Evolutionary conservation across 495 filamentous ascomycete genomes (phyloP).

Genomic region (Daldinia grandis): DNA sequence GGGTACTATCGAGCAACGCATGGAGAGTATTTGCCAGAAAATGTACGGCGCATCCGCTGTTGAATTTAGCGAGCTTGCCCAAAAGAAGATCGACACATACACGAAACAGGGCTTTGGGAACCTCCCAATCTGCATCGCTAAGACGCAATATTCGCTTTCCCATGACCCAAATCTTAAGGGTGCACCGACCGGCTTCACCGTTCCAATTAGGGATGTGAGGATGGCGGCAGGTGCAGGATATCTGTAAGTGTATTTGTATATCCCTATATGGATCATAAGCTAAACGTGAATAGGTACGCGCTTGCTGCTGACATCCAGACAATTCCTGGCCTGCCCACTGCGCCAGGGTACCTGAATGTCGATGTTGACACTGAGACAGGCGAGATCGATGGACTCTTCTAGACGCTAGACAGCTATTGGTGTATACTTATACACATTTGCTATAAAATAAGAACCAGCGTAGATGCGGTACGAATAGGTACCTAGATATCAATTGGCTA

Average conservation of each 20-base stretch:
- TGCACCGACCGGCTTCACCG: slow-evolving; percentile 94
- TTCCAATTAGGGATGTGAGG: slow-evolving; percentile 92
- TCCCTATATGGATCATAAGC: slow-evolving; percentile 5
- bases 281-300: slow-evolving; percentile 71
- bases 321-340: slow-evolving; percentile 94
- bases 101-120: slow-evolving; percentile 90
- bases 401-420: slow-evolving; percentile 37
- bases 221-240: slow-evolving; percentile 95
- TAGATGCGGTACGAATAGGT: slow-evolving; percentile 17
- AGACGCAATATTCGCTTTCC: slow-evolving; percentile 97
- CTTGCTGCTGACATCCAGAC: slow-evolving; percentile 98
- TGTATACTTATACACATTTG: background rate
- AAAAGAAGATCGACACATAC: slow-evolving; percentile 96
- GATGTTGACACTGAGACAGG: slow-evolving; percentile 93
- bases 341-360: slow-evolving; percentile 94
- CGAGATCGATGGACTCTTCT: slow-evolving; percentile 96
- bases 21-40: slow-evolving; percentile 85
- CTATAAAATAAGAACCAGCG: slow-evolving; percentile 1
- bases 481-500: slow-evolving; percentile 11
- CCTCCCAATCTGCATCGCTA: slow-evolving; percentile 94
- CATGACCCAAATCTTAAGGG: slow-evolving; percentile 95
- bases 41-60: slow-evolving; percentile 95
- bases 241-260: slow-evolving; percentile 64
- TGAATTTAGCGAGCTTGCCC: slow-evolving; percentile 91
- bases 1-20: slow-evolving; percentile 84